phyloP scores from a whole-genome alignment of 257 asterid species.

The Nicotiana tomentosiformis region DNA sequence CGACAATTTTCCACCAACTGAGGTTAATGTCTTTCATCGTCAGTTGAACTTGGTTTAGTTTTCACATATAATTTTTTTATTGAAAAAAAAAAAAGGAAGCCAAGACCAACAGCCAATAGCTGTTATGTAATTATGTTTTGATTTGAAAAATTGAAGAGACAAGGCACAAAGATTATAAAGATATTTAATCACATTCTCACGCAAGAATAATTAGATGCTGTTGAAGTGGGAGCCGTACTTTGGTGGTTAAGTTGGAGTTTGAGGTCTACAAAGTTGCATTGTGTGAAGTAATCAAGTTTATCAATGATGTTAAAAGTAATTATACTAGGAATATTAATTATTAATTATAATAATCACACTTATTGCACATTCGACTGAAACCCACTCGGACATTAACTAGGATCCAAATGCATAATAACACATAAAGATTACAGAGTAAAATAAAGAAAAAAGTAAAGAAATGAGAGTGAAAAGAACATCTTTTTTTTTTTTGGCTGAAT shows the following conservation, averaged over 20 bases:
- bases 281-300: neutral
- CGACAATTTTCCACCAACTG: neutral
- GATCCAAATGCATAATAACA: neutral
- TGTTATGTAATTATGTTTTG: neutral
- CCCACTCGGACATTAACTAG: neutral
- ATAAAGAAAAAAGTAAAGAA: too few relatives aligned
- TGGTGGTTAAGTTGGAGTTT: neutral
- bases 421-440: too few relatives aligned
- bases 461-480: neutral
- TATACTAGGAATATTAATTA: neutral
- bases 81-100: neutral
- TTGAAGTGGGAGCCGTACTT: neutral
- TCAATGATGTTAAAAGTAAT: neutral
- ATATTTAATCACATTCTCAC: neutral
- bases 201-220: conserved; percentile 5
- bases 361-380: neutral
- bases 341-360: neutral
- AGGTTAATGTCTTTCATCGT: conserved; percentile 3
- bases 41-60: neutral
- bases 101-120: neutral
- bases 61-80: neutral
- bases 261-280: neutral
- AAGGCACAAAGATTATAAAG: neutral
- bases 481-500: too few relatives aligned
- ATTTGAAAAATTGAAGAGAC: neutral